Evolutionary conservation across 345 rosid genomes (phyloP).

Genomic region (Murraya paniculata): DNA sequence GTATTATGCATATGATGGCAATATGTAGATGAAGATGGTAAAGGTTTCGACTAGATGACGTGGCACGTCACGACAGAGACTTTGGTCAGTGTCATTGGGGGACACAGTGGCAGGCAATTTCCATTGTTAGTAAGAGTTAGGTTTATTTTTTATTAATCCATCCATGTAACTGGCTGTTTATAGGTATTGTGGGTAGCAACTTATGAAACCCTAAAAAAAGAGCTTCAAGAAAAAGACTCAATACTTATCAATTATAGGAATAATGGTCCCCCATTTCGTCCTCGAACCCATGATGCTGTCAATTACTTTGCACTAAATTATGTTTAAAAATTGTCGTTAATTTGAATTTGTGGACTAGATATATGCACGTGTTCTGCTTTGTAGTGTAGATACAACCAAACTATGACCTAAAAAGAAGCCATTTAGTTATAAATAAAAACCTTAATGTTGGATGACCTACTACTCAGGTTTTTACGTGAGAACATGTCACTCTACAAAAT

Average conservation of each 20-base stretch:
- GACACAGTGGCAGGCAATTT: slow-evolving; percentile 25
- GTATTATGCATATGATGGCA: no score
- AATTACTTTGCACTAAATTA: slow-evolving; percentile 25
- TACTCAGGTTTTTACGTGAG: slow-evolving; percentile 7
- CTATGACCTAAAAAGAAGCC: slow-evolving; percentile 28
- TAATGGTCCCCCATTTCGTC: slow-evolving; percentile 32
- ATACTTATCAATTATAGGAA: slow-evolving; percentile 17
- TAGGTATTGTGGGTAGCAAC: neutral
- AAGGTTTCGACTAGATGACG: neutral
- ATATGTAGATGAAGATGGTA: neutral
- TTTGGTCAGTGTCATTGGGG: slow-evolving; percentile 3
- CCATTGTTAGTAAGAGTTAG: slow-evolving; percentile 23
- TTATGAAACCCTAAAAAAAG: slow-evolving; percentile 18
- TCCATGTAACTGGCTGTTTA: neutral
- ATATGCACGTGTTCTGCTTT: slow-evolving; percentile 38
- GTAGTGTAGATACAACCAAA: slow-evolving; percentile 25
- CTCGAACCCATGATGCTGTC: slow-evolving; percentile 27
- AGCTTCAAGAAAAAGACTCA: neutral
- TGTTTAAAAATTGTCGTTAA: slow-evolving; percentile 18
- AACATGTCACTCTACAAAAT: slow-evolving; percentile 9
- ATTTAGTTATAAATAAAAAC: slow-evolving; percentile 12
- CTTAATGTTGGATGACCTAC: slow-evolving; percentile 30
- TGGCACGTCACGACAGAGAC: slow-evolving; percentile 12
- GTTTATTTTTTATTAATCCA: slow-evolving; percentile 4
- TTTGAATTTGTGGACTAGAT: slow-evolving; percentile 45